phyloP scores from a whole-genome alignment of 805 yeast species.

The Ascoidea tarda region DNA sequence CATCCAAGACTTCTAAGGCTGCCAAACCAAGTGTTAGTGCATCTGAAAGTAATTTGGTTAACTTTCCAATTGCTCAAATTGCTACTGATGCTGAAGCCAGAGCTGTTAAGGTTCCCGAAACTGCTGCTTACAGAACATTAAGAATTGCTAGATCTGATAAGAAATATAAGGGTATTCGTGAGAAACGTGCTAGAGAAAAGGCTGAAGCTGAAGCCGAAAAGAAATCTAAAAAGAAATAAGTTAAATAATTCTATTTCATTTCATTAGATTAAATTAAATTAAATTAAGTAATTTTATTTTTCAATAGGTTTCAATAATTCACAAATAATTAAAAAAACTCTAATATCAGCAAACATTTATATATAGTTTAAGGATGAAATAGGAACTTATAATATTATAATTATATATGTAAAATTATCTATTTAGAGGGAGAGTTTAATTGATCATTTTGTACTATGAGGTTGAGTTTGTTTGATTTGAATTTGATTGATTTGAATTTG shows the following conservation, averaged over 20 bases:
- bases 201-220: slow-evolving; percentile 99
- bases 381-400: too few relatives aligned
- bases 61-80: slow-evolving; percentile 83
- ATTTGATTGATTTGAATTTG: too few relatives aligned
- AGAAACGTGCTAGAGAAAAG: slow-evolving; percentile 91
- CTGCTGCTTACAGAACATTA: slow-evolving; percentile 86
- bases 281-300: too few relatives aligned
- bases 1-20: slow-evolving; percentile 68
- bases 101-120: slow-evolving; percentile 55
- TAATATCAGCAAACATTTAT: too few relatives aligned
- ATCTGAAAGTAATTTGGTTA: slow-evolving; percentile 31
- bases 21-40: slow-evolving; percentile 62
- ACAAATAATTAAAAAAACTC: too few relatives aligned
- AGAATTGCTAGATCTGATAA: slow-evolving; percentile 92
- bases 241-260: neutral
- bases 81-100: slow-evolving; percentile 64
- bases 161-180: slow-evolving; percentile 91
- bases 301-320: too few relatives aligned
- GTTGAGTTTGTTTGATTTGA: too few relatives aligned
- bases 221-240: slow-evolving; percentile 61
- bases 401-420: too few relatives aligned
- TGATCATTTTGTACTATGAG: too few relatives aligned
- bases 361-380: too few relatives aligned
- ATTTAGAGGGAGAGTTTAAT: too few relatives aligned
- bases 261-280: too few relatives aligned